Evolutionary conservation across 768 basidiomycete genomes (phyloP).

Genomic region (Harrya chromipes): DNA sequence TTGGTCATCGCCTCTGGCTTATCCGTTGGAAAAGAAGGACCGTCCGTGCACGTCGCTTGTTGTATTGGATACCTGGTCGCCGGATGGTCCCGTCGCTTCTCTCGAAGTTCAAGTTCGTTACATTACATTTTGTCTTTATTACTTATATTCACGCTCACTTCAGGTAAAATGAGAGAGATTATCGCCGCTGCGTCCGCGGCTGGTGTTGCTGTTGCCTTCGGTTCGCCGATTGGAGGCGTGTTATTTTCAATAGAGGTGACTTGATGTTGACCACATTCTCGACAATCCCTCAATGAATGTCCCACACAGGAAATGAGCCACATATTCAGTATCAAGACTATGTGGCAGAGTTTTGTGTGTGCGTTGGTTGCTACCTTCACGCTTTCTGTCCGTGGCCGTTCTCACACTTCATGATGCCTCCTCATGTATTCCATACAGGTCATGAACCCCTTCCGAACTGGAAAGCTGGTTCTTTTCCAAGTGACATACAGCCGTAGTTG

Average conservation of each 20-base stretch:
- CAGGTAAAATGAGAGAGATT: constrained; percentile 85
- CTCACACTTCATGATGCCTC: constrained; percentile 16
- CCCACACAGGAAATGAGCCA: constrained; percentile 93
- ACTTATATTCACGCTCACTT: constrained; percentile 13
- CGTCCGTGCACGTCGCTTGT: constrained; percentile 96
- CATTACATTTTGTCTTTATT: neutral
- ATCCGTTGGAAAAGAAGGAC: constrained; percentile 97
- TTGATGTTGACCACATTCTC: neutral
- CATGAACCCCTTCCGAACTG: constrained; percentile 98
- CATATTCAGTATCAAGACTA: constrained; percentile 93
- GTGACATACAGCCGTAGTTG: constrained; percentile 97
- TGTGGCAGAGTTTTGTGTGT: constrained; percentile 98
- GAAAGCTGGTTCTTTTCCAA: constrained; percentile 96
- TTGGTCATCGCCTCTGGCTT: constrained; percentile 95
- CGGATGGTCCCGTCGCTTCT: constrained; percentile 75
- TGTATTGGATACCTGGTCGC: constrained; percentile 92
- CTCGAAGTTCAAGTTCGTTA: constrained; percentile 78
- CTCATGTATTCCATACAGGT: constrained; percentile 49
- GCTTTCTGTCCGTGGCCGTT: constrained; percentile 65
- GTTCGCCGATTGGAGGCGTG: constrained; percentile 96
- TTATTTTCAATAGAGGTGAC: constrained; percentile 93
- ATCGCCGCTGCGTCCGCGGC: constrained; percentile 95
- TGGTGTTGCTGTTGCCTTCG: constrained; percentile 97
- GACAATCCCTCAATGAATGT: neutral
- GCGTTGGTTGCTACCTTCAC: constrained; percentile 96